Conservation (phyloP, 2,329 filamentous ascomycete genomes). For the Fusarium nanum region DNA sequence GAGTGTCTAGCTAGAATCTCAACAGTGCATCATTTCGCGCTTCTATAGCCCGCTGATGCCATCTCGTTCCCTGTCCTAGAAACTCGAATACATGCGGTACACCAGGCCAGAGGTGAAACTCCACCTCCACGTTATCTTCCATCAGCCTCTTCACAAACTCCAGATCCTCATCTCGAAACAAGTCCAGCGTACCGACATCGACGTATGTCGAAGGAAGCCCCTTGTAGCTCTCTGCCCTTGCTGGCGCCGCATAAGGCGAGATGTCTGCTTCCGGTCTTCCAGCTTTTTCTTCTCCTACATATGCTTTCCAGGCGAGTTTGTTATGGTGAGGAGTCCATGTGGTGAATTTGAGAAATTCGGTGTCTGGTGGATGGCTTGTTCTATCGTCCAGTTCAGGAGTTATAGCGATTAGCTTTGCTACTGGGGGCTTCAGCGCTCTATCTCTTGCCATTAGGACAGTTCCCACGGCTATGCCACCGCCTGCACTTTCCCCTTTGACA, state of each 20-base stretch:
- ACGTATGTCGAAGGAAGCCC: conserved; percentile 34
- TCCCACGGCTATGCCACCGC: conserved; percentile 27
- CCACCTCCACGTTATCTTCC: conserved; percentile 37
- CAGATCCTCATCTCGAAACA: conserved; percentile 37
- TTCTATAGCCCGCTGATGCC: conserved; percentile 23
- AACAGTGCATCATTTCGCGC: conserved; percentile 24
- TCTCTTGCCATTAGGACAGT: conserved; percentile 34
- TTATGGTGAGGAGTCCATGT: conserved; percentile 26
- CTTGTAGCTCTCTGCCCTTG: conserved; percentile 22
- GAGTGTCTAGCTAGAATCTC: conserved; percentile 8
- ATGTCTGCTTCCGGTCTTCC: conserved; percentile 22
- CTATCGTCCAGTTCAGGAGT: conserved; percentile 40
- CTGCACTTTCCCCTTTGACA: conserved; percentile 36
- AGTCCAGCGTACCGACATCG: conserved; percentile 35
- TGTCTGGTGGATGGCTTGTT: background rate
- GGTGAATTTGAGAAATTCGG: conserved; percentile 19
- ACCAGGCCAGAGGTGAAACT: conserved; percentile 41
- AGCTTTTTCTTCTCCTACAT: conserved; percentile 38
- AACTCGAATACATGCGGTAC: conserved; percentile 41
- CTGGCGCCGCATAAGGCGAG: conserved; percentile 36
- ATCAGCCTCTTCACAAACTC: conserved; percentile 37
- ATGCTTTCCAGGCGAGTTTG: conserved; percentile 29
- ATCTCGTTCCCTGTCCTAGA: conserved; percentile 27
- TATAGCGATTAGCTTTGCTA: conserved; percentile 32
- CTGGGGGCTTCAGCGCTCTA: conserved; percentile 21